These are phyloP conservation scores for Amanita rimosa DNA, from an alignment of 768 basidiomycete genomes.

Conservation along the genomic window DNA sequence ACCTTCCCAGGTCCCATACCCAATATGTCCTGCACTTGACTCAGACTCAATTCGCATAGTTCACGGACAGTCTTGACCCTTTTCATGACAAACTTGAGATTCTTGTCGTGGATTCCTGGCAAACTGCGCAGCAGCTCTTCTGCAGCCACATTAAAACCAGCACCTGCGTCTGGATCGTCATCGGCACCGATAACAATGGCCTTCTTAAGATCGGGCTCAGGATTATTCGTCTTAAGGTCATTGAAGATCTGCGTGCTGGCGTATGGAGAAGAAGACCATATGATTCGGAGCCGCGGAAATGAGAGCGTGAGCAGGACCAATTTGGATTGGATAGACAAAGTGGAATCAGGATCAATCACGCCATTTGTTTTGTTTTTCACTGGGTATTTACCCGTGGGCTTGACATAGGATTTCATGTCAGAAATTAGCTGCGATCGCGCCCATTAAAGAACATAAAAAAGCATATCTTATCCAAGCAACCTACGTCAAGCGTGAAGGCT, in stretches of 20 bases:
- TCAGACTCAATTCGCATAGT: conserved; percentile 52
- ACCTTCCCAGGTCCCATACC: conserved; percentile 74
- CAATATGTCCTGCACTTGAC: conserved; percentile 59
- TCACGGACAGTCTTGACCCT: conserved; percentile 70
- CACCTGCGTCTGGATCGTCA: conserved; percentile 54
- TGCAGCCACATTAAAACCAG: conserved; percentile 60
- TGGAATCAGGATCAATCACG: conserved; percentile 18
- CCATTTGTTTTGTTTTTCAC: conserved; percentile 32
- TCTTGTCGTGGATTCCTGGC: conserved; percentile 80
- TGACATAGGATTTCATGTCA: conserved; percentile 59
- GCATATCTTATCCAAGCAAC: conserved; percentile 8
- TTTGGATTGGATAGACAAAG: conserved; percentile 75
- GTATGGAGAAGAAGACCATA: conserved; percentile 96
- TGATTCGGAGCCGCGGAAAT: conserved; percentile 86
- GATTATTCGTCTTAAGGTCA: conserved; percentile 72
- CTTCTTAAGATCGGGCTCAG: conserved; percentile 69
- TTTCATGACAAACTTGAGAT: conserved; percentile 74
- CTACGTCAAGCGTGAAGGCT: conserved; percentile 80
- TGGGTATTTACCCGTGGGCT: conserved; percentile 46
- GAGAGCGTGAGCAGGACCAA: conserved; percentile 81
- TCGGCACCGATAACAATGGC: conserved; percentile 79
- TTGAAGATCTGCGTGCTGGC: conserved; percentile 86
- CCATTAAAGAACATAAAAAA: background rate
- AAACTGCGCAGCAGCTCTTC: conserved; percentile 77
- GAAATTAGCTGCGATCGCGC: conserved; percentile 35